A percentile compares a stretch with the other conserved stretches of the same genome.
phyloP scores from a whole-genome alignment of 2,329 filamentous ascomycete species.

The Aureobasidium sp. region DNA sequence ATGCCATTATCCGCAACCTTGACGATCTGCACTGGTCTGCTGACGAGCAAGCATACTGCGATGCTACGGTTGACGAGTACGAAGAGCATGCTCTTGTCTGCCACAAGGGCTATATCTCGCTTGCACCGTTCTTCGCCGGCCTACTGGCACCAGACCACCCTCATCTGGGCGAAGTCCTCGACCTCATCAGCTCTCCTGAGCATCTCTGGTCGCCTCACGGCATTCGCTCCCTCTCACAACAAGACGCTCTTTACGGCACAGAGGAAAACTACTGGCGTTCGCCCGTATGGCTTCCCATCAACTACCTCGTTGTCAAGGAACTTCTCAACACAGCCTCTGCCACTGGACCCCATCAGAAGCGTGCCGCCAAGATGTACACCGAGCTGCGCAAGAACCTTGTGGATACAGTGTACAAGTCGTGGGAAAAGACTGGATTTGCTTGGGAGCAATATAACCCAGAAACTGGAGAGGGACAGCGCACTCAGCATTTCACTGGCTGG shows the following conservation, averaged over 20 bases:
- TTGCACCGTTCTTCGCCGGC: constrained; percentile 87
- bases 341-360: constrained; percentile 57
- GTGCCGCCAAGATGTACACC: constrained; percentile 66
- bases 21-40: constrained; percentile 91
- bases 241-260: constrained; percentile 75
- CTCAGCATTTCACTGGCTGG: constrained; percentile 98
- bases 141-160: constrained; percentile 66
- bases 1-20: constrained; percentile 75
- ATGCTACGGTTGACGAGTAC: constrained; percentile 89
- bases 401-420: constrained; percentile 77
- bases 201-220: constrained; percentile 87
- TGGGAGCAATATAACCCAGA: constrained; percentile 99
- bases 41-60: constrained; percentile 75
- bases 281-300: constrained; percentile 93
- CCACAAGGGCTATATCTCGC: constrained; percentile 91
- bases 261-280: constrained; percentile 96
- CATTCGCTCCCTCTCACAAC: constrained; percentile 80
- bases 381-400: constrained; percentile 76
- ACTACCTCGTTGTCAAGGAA: constrained; percentile 75
- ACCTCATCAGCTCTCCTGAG: constrained; percentile 69
- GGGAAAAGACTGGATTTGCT: constrained; percentile 87
- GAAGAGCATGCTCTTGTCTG: constrained; percentile 86
- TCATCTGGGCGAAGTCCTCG: constrained; percentile 64
- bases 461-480: constrained; percentile 85
- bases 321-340: constrained; percentile 59